Evolutionary conservation across 2,329 filamentous ascomycete species (phyloP), one percentile per base, ranked within the genome.

Genomic region (Nigrospora sphaerica): DNA sequence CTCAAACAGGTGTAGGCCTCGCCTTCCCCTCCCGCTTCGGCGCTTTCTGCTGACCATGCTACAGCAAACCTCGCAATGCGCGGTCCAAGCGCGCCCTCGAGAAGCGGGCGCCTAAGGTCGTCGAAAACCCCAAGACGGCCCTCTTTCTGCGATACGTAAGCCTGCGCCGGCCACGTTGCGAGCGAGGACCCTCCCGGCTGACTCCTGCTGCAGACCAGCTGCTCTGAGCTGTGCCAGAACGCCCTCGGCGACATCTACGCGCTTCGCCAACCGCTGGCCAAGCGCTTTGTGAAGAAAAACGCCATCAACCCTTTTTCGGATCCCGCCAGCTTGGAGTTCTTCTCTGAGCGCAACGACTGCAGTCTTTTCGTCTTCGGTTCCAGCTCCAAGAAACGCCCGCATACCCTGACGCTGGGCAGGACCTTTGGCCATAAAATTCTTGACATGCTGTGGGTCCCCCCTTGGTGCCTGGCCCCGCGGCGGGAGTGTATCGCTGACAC

Each of bases 251-350:
- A 96, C 59, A 79, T 98, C 47, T 81, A 89, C 68, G 80, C 88
- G 42, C 75, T 98, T 61, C 91, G 92, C 58, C 83, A 86, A 60
- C 90, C 91, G 3, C 77, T 92, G 51, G 84, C 85, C 53, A 85
- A 95, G 67, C 90, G 91, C 56, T 95, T 98, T 73, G 88, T 83
- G 69, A 98, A 97, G 79, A 97, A 97, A 75, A 98, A 98, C 69
- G 77, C 83, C 56, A 86, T 95, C 58, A 90, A 93, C 67, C 93
- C 93, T 2, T 98, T 98, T 67, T 92, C 96, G 67, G 90, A 95
- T 64, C 73, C 86, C 53, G 75, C 85, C 28, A 92, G 86, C 45
- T 79, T 97, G 55, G 89, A 96, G 69, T 98, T 98, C 74, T 91
- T 98, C 74, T 85, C 86, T 52, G 84, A 91, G 63, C 98, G 97